Conservation (phyloP, 1,284 basidiomycete genomes). For the Trichosporon sp. region DNA sequence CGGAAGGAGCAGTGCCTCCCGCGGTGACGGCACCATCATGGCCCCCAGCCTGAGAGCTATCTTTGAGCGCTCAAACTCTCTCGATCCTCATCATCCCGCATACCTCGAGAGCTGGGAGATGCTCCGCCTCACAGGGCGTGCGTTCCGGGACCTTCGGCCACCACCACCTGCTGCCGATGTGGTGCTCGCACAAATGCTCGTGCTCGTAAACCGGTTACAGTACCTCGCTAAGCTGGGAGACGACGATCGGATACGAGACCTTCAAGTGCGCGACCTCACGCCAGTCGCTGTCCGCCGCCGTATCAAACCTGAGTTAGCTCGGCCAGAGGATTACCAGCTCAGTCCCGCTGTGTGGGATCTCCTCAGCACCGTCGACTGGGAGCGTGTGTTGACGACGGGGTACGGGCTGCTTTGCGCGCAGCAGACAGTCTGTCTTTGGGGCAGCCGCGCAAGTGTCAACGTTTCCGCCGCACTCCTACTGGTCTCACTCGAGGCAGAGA, state of each 20-base stretch:
- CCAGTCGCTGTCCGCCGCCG: neutral
- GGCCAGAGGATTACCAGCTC: conserved; percentile 27
- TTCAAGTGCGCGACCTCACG: conserved; percentile 23
- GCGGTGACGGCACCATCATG: conserved; percentile 37
- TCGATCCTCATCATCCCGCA: conserved; percentile 29
- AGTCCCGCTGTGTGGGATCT: conserved; percentile 24
- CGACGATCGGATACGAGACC: conserved; percentile 23
- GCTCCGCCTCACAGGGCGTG: conserved; percentile 20
- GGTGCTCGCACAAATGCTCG: conserved; percentile 29
- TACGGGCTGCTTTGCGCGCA: conserved; percentile 42
- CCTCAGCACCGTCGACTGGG: conserved; percentile 34
- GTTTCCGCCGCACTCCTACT: conserved; percentile 33
- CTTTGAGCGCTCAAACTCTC: conserved; percentile 37
- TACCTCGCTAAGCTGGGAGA: conserved; percentile 26
- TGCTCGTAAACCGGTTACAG: conserved; percentile 28
- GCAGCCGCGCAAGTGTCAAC: conserved; percentile 21
- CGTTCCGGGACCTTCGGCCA: conserved; percentile 24
- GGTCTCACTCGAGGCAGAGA: conserved; percentile 32
- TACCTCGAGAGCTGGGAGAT: conserved; percentile 29
- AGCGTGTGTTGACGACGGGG: conserved; percentile 32
- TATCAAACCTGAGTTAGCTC: conserved; percentile 16
- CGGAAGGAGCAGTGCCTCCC: conserved; percentile 18
- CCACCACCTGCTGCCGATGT: conserved; percentile 27
- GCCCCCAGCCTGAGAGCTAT: conserved; percentile 34
- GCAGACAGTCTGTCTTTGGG: conserved; percentile 40